Percentiles rank a stretch among this genome's conserved stretches.
Evolutionary conservation across 192 early-diverging fungal genomes (phyloP).

Genomic region (Gonapodya prolifera): DNA sequence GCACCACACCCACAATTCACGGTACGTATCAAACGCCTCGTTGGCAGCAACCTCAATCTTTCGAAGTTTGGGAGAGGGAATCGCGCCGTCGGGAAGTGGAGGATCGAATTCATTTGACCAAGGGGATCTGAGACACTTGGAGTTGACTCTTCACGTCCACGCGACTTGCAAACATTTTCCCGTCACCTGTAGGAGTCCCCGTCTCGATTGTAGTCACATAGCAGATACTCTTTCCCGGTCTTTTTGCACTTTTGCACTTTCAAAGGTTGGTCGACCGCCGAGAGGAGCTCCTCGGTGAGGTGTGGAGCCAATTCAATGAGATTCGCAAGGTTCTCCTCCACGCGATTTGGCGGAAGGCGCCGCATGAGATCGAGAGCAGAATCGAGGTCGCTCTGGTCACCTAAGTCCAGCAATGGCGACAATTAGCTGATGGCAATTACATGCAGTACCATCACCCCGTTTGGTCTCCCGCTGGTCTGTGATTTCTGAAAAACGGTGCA

Average conservation of each 20-base stretch:
- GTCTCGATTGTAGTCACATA: conserved; percentile 96
- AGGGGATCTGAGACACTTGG: conserved; percentile 53
- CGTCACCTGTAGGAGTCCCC: conserved; percentile 75
- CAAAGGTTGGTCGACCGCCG: conserved; percentile 86
- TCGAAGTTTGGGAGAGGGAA: conserved; percentile 67
- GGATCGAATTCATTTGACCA: conserved; percentile 96
- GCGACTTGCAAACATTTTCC: neutral
- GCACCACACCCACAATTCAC: conserved; percentile 60
- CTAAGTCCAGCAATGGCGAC: no score
- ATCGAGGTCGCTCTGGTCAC: conserved; percentile 35
- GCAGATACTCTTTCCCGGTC: conserved; percentile 69
- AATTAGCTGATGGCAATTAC: no score
- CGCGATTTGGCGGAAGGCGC: conserved; percentile 83
- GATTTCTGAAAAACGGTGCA: no score
- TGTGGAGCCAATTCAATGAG: conserved; percentile 73
- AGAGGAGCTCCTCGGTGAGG: conserved; percentile 80
- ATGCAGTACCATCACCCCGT: no score
- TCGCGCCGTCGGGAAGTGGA: conserved; percentile 57
- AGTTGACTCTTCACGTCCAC: neutral
- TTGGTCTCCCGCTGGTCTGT: no score
- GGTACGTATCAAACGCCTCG: conserved; percentile 92
- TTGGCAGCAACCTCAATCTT: conserved; percentile 85
- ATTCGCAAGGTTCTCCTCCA: conserved; percentile 72
- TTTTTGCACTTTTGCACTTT: conserved; percentile 53
- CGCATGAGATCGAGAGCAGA: conserved; percentile 96